These are phyloP conservation scores for Phyllosticta ampelicida DNA, from an alignment of 2,329 filamentous ascomycete species.

Conservation along the genomic window DNA sequence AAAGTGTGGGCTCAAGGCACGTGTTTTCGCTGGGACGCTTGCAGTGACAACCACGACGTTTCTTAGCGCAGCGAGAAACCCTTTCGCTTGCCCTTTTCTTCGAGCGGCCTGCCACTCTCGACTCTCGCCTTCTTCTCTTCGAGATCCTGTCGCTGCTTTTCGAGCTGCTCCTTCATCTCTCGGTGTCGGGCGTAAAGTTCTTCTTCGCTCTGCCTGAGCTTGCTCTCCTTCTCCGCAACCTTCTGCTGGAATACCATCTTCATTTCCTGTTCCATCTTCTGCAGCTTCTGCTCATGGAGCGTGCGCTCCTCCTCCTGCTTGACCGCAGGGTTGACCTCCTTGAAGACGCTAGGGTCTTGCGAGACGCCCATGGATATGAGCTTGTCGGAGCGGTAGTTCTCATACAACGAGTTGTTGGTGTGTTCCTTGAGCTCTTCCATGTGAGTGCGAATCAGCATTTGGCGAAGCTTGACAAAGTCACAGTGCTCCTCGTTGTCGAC, in stretches of 20 bases:
- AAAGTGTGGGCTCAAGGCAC: slow-evolving; percentile 14
- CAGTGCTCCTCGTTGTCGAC: slow-evolving; percentile 99
- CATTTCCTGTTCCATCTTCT: slow-evolving; percentile 99
- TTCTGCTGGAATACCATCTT: slow-evolving; percentile 99
- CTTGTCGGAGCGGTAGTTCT: slow-evolving; percentile 99
- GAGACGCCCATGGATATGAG: slow-evolving; percentile 96
- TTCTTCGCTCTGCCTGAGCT: slow-evolving; percentile 98
- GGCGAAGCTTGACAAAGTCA: slow-evolving; percentile 98
- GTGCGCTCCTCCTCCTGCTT: slow-evolving; percentile 99
- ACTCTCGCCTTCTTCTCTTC: slow-evolving; percentile 97
- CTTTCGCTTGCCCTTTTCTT: slow-evolving; percentile 98
- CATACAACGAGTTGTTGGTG: slow-evolving; percentile 97
- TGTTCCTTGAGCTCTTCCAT: slow-evolving; percentile 99
- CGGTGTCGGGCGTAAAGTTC: slow-evolving; percentile 95
- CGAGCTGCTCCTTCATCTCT: slow-evolving; percentile 99
- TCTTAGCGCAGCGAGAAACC: slow-evolving; percentile 91
- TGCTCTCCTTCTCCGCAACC: slow-evolving; percentile 98
- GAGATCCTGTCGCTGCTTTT: slow-evolving; percentile 85
- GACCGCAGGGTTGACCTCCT: slow-evolving; percentile 99
- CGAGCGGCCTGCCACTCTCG: slow-evolving; percentile 89
- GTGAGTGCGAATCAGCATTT: slow-evolving; percentile 99
- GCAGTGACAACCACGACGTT: neutral
- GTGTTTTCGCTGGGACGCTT: slow-evolving; percentile 14
- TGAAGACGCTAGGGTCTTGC: slow-evolving; percentile 98
- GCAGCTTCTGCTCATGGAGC: slow-evolving; percentile 97